Evolutionary conservation across 1,284 basidiomycete species (phyloP).

Genomic region (Stereum hirsutum): DNA sequence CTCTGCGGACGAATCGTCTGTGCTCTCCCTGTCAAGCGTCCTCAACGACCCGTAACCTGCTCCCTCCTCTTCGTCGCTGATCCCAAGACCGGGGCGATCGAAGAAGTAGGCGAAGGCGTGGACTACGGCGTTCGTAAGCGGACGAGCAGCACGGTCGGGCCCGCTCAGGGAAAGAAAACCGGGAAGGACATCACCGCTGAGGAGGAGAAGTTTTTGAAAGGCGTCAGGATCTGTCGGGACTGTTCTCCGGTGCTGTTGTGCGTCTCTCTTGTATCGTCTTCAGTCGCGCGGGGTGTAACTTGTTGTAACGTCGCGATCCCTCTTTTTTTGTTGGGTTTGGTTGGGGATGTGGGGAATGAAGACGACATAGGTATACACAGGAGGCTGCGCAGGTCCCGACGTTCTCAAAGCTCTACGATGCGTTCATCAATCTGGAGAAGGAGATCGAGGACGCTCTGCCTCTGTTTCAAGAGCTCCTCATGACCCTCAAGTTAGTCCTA

Average conservation of each 20-base stretch:
- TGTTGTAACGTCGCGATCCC: too few relatives aligned
- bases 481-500: slow-evolving; percentile 36
- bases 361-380: slow-evolving; percentile 73
- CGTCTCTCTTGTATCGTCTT: slow-evolving; percentile 29
- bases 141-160: slow-evolving; percentile 16
- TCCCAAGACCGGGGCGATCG: slow-evolving; percentile 62
- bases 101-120: slow-evolving; percentile 82
- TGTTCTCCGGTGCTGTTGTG: slow-evolving; percentile 77
- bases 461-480: slow-evolving; percentile 61
- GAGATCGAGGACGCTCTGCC: slow-evolving; percentile 66
- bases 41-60: slow-evolving; percentile 61
- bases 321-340: neutral
- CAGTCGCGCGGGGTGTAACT: too few relatives aligned
- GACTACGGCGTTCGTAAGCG: slow-evolving; percentile 70
- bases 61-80: slow-evolving; percentile 78
- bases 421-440: slow-evolving; percentile 69
- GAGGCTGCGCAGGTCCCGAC: slow-evolving; percentile 56
- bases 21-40: slow-evolving; percentile 74
- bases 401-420: slow-evolving; percentile 66
- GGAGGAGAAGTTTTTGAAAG: slow-evolving; percentile 75
- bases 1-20: slow-evolving; percentile 92
- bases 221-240: slow-evolving; percentile 75
- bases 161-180: slow-evolving; percentile 19
- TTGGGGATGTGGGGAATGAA: slow-evolving; percentile 20
- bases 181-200: slow-evolving; percentile 38